Conservation (phyloP, 2,329 filamentous ascomycete species). For the Talaromyces sp. region DNA sequence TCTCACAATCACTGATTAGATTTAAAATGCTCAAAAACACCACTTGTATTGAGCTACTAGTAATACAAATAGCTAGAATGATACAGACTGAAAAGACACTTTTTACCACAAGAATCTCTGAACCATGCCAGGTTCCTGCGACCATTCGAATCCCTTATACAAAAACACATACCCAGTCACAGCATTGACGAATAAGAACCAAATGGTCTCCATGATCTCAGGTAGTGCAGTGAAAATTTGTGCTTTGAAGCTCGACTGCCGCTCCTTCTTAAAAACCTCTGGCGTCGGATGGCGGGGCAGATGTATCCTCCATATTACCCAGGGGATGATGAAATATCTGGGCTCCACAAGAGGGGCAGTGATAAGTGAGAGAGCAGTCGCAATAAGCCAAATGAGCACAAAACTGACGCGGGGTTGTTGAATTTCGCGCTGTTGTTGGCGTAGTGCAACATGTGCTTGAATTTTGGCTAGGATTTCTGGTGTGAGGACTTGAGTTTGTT, state of each 20-base stretch:
- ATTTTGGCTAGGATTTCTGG: conserved; percentile 30
- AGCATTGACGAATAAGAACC: conserved; percentile 54
- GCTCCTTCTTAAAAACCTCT: conserved; percentile 21
- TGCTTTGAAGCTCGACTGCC: conserved; percentile 25
- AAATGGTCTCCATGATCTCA: conserved; percentile 52
- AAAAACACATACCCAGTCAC: conserved; percentile 55
- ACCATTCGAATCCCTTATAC: conserved; percentile 55
- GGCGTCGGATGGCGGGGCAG: conserved; percentile 52
- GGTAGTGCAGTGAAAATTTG: conserved; percentile 29
- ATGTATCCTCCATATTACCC: conserved; percentile 86
- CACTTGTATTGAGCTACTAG: not conserved
- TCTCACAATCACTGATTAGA: not conserved
- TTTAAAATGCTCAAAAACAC: not conserved
- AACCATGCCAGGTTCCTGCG: conserved; percentile 53
- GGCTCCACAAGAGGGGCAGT: conserved; percentile 93
- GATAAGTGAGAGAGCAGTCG: conserved; percentile 73
- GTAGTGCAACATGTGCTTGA: conserved; percentile 29
- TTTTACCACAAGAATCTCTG: conserved; percentile 59
- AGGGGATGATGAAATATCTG: conserved; percentile 91
- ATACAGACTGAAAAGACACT: not conserved
- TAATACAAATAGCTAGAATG: not conserved
- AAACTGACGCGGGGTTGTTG: conserved; percentile 47
- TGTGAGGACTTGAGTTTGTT: conserved; percentile 24
- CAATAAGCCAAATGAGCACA: conserved; percentile 59
- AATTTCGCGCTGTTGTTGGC: conserved; percentile 28